phyloP scores from a whole-genome alignment of 805 yeast genomes.

The Candida peoriensis region DNA sequence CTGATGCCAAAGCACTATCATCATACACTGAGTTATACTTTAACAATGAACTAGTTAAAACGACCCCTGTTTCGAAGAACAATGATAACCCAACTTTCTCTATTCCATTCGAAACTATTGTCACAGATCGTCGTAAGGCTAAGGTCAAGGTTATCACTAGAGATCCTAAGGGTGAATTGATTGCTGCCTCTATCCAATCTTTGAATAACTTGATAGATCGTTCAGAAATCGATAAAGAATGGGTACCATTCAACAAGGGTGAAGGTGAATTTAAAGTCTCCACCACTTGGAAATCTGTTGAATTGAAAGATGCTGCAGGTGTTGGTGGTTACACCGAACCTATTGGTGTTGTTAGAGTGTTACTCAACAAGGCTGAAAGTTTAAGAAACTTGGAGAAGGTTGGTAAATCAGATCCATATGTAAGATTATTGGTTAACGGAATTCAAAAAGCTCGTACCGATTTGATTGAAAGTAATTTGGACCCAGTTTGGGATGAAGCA shows the following conservation, averaged over 20 bases:
- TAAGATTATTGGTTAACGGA: slow-evolving; percentile 73
- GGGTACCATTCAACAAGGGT: slow-evolving; percentile 69
- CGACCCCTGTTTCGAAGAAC: slow-evolving; percentile 55
- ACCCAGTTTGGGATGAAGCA: slow-evolving; percentile 84
- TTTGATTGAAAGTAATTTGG: slow-evolving; percentile 55
- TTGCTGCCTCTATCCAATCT: slow-evolving; percentile 56
- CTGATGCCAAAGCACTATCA: slow-evolving; percentile 44
- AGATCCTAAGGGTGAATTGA: slow-evolving; percentile 51
- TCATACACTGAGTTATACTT: slow-evolving; percentile 69
- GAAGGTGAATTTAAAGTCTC: slow-evolving; percentile 67
- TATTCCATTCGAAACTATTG: slow-evolving; percentile 57
- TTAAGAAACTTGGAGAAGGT: slow-evolving; percentile 81
- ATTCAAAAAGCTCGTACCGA: slow-evolving; percentile 73
- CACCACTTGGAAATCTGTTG: slow-evolving; percentile 85
- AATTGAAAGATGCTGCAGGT: slow-evolving; percentile 59
- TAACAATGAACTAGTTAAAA: slow-evolving; percentile 53
- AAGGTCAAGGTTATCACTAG: slow-evolving; percentile 62
- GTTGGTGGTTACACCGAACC: slow-evolving; percentile 88
- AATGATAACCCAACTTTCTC: slow-evolving; percentile 66
- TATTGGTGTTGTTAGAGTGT: slow-evolving; percentile 81
- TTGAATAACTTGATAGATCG: slow-evolving; percentile 65
- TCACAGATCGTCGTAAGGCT: slow-evolving; percentile 67
- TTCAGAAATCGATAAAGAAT: slow-evolving; percentile 67
- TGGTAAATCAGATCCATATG: slow-evolving; percentile 92
- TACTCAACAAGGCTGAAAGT: slow-evolving; percentile 63